phyloP scores from a whole-genome alignment of 2,329 filamentous ascomycete species.

The Chrysoporthe deuterocubensis region DNA sequence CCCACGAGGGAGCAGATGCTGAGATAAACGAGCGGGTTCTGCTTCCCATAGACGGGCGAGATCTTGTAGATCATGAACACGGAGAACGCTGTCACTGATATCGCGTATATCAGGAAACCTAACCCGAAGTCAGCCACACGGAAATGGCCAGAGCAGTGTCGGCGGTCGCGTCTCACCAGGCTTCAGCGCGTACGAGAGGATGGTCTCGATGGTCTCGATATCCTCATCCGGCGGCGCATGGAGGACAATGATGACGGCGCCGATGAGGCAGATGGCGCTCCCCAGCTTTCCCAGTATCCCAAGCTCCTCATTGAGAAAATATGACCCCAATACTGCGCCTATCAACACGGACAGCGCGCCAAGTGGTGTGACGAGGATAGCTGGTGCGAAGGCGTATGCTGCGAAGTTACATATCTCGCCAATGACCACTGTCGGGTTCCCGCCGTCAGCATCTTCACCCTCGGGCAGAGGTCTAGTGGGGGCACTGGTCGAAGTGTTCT shows the following conservation, averaged over 20 bases:
- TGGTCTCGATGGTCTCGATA: slow-evolving; percentile 88
- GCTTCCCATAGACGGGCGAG: slow-evolving; percentile 86
- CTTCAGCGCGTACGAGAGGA: slow-evolving; percentile 86
- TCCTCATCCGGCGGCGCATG: slow-evolving; percentile 95
- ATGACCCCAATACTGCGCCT: slow-evolving; percentile 90
- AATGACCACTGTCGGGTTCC: slow-evolving; percentile 69
- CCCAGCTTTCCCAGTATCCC: slow-evolving; percentile 92
- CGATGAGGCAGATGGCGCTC: slow-evolving; percentile 94
- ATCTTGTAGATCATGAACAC: slow-evolving; percentile 96
- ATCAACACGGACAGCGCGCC: slow-evolving; percentile 94
- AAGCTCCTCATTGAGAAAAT: slow-evolving; percentile 88
- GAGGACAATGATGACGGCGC: slow-evolving; percentile 94
- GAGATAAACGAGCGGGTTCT: slow-evolving; percentile 93
- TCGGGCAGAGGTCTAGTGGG: slow-evolving; percentile 24
- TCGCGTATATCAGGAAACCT: slow-evolving; percentile 91
- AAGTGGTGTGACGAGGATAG: slow-evolving; percentile 95
- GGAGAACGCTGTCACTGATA: slow-evolving; percentile 80
- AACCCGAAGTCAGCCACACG: slow-evolving; percentile 30
- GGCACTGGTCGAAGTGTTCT: slow-evolving; percentile 39
- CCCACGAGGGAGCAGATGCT: slow-evolving; percentile 98
- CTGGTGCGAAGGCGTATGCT: slow-evolving; percentile 96
- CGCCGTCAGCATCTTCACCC: slow-evolving; percentile 19
- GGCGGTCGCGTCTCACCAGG: slow-evolving; percentile 68
- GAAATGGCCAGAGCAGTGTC: not conserved
- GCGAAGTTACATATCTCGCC: slow-evolving; percentile 98